Percentiles rank a stretch among this genome's conserved stretches.
Evolutionary conservation across 805 yeast species (phyloP).

Genomic region (Nakazawaea populi): DNA sequence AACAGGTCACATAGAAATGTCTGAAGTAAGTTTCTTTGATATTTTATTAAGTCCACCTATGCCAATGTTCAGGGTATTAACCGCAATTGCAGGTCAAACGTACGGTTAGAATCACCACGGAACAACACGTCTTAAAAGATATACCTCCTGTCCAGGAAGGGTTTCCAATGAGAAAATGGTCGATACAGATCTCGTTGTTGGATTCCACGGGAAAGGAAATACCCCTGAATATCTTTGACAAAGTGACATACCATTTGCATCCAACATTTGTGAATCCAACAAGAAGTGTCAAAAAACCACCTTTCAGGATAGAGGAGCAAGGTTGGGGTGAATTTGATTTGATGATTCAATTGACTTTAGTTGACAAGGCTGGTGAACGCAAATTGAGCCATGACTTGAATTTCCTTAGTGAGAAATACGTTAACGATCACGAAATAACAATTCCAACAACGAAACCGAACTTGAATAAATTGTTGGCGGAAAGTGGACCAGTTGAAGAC

Average conservation of each 20-base stretch:
- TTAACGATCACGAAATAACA: slow-evolving; percentile 68
- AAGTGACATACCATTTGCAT: slow-evolving; percentile 88
- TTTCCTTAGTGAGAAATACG: slow-evolving; percentile 71
- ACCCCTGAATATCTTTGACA: slow-evolving; percentile 85
- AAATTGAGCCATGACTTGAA: slow-evolving; percentile 86
- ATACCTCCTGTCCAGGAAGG: slow-evolving; percentile 83
- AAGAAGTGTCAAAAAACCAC: slow-evolving; percentile 73
- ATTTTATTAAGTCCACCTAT: no score
- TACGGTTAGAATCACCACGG: slow-evolving; percentile 81
- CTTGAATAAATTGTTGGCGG: slow-evolving; percentile 65
- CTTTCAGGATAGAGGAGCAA: slow-evolving; percentile 83
- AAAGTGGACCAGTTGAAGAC: slow-evolving; percentile 78
- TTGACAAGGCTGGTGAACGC: slow-evolving; percentile 86
- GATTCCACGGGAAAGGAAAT: slow-evolving; percentile 77
- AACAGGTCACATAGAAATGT: no score
- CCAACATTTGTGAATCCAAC: slow-evolving; percentile 92
- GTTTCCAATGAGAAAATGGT: slow-evolving; percentile 94
- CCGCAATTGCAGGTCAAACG: slow-evolving; percentile 52
- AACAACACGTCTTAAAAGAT: slow-evolving; percentile 76
- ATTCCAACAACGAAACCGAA: slow-evolving; percentile 74
- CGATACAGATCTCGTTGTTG: slow-evolving; percentile 66
- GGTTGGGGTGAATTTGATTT: slow-evolving; percentile 99
- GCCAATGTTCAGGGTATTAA: no score
- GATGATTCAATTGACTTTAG: slow-evolving; percentile 66
- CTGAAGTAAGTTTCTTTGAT: no score